Base-by-base conservation (phyloP, 495 filamentous ascomycete species). In the Aspergillus indologenus region DNA sequence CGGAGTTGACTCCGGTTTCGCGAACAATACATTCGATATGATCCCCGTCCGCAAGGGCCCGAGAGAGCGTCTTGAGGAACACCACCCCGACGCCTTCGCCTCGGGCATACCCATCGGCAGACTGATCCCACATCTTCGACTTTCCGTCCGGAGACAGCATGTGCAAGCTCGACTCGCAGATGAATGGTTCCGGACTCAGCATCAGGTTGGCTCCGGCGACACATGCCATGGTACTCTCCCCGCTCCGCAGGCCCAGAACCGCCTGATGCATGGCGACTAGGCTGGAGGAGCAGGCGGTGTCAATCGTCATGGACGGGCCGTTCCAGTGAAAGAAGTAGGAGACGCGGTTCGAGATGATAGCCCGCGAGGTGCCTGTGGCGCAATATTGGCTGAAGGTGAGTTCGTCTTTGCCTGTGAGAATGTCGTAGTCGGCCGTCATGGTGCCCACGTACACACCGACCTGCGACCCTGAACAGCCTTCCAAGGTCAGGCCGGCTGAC, bases 261-360 rank as follows among this genome's bases (percentile, higher is more conserved):
- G 76, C 78, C 42, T 75, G 62, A 56, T 80, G 75, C 0, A 74
- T 43, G 8, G 67, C 71, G 44, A 75, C 71, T 17, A 85, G 62
- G 20, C 76, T 79, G 0, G 76, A 77, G 3, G 82, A 84, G 58
- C 83, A 86, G 0, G 81, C 83, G 0, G 83, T 86, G 57, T 86
- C 82, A 1, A 85, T 69, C 0, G 76, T 81, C 70, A 85, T 77
- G 7, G 73, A 77, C 0, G 83, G 79, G 0, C 83, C 83, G 0
- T 73, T 71, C 65, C 81, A 76, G 56, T 85, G 78, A 54, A 84
- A 85, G 63, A 83, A 83, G 46, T 83, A 82, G 0, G 79, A 83
- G 1, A 86, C 57, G 0, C 83, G 75, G 51, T 83, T 83, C 3
- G 83, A 29, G 26, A 29, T 29, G 26, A 29, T 29, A 9, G 4